These are phyloP conservation scores for Amphirosellinia nigrospora DNA, from an alignment of 495 filamentous ascomycete species.

Conservation along the genomic window DNA sequence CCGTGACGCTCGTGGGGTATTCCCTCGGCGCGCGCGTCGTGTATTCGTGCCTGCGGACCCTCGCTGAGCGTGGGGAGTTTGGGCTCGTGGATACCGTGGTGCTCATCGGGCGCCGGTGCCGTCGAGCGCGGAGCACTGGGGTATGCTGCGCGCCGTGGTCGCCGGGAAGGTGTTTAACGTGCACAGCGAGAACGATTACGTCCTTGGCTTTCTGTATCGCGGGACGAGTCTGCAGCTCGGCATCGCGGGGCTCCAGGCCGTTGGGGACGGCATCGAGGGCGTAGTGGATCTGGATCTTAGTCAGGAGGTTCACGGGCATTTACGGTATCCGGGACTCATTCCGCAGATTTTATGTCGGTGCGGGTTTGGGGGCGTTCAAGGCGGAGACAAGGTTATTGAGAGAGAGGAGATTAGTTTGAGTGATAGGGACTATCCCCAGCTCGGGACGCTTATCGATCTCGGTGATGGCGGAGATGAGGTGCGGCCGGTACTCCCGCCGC, in stretches of 20 bases:
- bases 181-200: slow-evolving; percentile 76
- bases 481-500: too few relatives aligned
- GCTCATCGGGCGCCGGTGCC: slow-evolving; percentile 80
- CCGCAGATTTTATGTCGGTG: slow-evolving; percentile 71
- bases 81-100: slow-evolving; percentile 82
- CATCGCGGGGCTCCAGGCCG: slow-evolving; percentile 73
- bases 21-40: slow-evolving; percentile 85
- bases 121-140: slow-evolving; percentile 67
- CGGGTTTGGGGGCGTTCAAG: slow-evolving; percentile 70
- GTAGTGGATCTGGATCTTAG: slow-evolving; percentile 81
- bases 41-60: slow-evolving; percentile 70
- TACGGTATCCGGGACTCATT: slow-evolving; percentile 72
- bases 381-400: slow-evolving; percentile 55
- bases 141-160: slow-evolving; percentile 71
- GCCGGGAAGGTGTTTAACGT: slow-evolving; percentile 78
- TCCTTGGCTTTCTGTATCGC: slow-evolving; percentile 79
- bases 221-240: slow-evolving; percentile 77
- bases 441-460: slow-evolving; percentile 55
- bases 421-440: slow-evolving; percentile 38
- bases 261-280: slow-evolving; percentile 64
- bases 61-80: slow-evolving; percentile 75
- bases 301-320: slow-evolving; percentile 72
- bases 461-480: slow-evolving; percentile 42
- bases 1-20: slow-evolving; percentile 84
- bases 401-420: slow-evolving; percentile 54